Conservation (phyloP, 306 rosid genomes). For the Prunus mongolica region DNA sequence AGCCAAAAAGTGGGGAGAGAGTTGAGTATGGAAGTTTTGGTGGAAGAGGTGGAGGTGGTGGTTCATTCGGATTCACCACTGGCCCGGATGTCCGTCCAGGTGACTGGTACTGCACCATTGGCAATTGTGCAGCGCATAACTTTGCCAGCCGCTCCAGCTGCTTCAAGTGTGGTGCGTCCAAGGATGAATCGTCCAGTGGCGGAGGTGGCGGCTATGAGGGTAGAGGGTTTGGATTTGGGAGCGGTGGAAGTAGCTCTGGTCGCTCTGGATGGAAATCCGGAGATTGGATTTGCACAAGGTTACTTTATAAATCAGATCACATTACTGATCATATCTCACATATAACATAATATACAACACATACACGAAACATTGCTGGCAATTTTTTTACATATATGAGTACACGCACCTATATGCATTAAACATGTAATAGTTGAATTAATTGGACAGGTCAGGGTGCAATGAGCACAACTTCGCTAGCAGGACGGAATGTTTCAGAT, state of each 20-base stretch:
- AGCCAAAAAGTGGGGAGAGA: constrained; percentile 36
- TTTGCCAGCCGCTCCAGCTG: constrained; percentile 91
- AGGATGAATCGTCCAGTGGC: constrained; percentile 48
- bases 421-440: background rate
- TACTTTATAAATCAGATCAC: background rate
- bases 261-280: constrained; percentile 92
- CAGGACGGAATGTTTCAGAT: constrained; percentile 76
- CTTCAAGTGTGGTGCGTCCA: constrained; percentile 82
- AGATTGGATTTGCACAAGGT: constrained; percentile 91
- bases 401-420: background rate
- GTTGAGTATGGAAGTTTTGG: constrained; percentile 35
- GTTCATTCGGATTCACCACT: constrained; percentile 59
- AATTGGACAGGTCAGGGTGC: constrained; percentile 60
- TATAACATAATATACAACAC: background rate
- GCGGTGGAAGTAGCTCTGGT: constrained; percentile 35
- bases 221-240: constrained; percentile 40
- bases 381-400: background rate
- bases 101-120: constrained; percentile 82
- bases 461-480: constrained; percentile 89
- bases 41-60: constrained; percentile 31
- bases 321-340: background rate
- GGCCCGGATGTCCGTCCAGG: constrained; percentile 93
- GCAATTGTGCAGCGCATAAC: constrained; percentile 85
- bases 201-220: constrained; percentile 37
- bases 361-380: background rate